A percentile compares a stretch with the other conserved stretches of the same genome.
These are phyloP conservation scores for Tuctoria greenei DNA, from an alignment of 176 grass and related monocot genomes.

Conservation along the genomic window DNA sequence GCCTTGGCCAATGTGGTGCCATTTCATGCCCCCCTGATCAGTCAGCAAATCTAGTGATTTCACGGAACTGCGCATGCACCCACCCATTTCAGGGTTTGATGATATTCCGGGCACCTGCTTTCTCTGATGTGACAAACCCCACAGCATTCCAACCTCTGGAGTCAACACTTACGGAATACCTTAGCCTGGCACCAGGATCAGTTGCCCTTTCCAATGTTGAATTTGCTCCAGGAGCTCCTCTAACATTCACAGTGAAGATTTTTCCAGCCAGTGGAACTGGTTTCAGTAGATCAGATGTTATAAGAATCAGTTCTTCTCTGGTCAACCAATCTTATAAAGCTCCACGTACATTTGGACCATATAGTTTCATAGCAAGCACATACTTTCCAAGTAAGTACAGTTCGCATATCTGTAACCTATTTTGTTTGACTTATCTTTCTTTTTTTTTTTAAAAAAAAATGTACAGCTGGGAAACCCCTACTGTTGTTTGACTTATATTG, in stretches of 20 bases:
- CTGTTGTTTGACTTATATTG: neutral
- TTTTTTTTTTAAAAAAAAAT: too few relatives aligned
- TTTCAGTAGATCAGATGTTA: constrained; percentile 51
- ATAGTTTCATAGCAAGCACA: constrained; percentile 44
- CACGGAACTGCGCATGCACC: constrained; percentile 49
- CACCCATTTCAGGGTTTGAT: constrained; percentile 50
- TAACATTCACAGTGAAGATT: constrained; percentile 41
- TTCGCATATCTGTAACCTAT: neutral
- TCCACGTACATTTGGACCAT: constrained; percentile 49
- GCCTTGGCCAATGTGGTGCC: constrained; percentile 29
- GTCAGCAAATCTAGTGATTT: constrained; percentile 34
- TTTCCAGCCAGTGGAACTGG: constrained; percentile 40
- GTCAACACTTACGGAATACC: constrained; percentile 12
- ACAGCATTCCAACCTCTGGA: constrained; percentile 41
- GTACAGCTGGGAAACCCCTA: too few relatives aligned
- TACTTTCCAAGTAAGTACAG: constrained; percentile 49
- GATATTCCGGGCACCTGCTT: constrained; percentile 44
- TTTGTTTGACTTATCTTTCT: neutral
- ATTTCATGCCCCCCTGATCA: constrained; percentile 44
- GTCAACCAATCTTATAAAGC: constrained; percentile 47
- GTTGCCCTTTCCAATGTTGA: constrained; percentile 47
- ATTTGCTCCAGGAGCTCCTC: constrained; percentile 35
- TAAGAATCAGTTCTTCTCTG: constrained; percentile 44
- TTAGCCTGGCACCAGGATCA: constrained; percentile 40
- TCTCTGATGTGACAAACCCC: constrained; percentile 40